Evolutionary conservation across 2,329 filamentous ascomycete species (phyloP).

Genomic region (Thermothelomyces thermophilus): DNA sequence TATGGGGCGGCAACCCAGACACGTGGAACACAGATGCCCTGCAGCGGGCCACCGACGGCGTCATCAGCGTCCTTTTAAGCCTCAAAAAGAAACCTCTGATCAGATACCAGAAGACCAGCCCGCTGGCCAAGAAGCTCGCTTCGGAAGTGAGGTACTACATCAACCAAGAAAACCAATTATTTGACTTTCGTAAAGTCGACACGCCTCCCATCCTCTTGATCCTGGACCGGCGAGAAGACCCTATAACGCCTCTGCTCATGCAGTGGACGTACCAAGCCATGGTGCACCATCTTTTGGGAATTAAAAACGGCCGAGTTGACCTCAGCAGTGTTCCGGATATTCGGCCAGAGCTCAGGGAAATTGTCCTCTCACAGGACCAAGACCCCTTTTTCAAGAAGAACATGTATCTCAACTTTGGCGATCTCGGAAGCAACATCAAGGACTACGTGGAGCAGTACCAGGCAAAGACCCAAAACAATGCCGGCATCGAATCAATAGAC

Average conservation of each 20-base stretch:
- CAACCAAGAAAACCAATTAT: conserved; percentile 91
- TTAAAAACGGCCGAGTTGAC: conserved; percentile 90
- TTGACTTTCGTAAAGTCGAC: conserved; percentile 92
- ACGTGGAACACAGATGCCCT: conserved; percentile 86
- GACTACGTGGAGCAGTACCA: conserved; percentile 99
- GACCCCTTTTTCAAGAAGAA: conserved; percentile 99
- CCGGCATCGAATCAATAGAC: conserved; percentile 91
- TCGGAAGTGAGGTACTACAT: conserved; percentile 89
- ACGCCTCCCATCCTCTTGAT: conserved; percentile 89
- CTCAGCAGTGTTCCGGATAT: conserved; percentile 78
- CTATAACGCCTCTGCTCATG: conserved; percentile 85
- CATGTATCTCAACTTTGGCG: conserved; percentile 97
- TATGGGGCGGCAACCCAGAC: conserved; percentile 79
- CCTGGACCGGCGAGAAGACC: conserved; percentile 86
- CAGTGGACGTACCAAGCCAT: conserved; percentile 99
- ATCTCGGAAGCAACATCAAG: conserved; percentile 92
- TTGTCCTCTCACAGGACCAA: conserved; percentile 92
- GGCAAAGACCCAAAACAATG: conserved; percentile 91
- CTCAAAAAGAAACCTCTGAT: conserved; percentile 97
- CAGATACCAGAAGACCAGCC: conserved; percentile 84
- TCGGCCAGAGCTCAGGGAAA: conserved; percentile 81
- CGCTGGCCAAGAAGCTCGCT: conserved; percentile 85
- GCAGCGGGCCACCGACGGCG: conserved; percentile 77
- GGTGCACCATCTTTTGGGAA: conserved; percentile 93
- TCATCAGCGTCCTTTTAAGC: conserved; percentile 76